Conservation (phyloP, 2,329 filamentous ascomycete species). For the Talaromyces sp. region DNA sequence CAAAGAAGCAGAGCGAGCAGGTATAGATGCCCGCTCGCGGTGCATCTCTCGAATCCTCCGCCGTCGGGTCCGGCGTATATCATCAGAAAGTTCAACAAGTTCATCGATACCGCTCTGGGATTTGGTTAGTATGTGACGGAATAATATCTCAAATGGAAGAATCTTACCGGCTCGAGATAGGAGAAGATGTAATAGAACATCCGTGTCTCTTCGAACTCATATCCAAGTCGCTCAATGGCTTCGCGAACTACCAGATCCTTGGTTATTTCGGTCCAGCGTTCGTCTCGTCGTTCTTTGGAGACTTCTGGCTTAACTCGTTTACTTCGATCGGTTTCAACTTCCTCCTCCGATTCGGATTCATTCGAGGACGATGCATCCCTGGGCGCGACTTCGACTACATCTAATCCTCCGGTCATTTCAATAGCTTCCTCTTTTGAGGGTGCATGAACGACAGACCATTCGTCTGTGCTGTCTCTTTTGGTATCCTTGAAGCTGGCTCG, state of each 20-base stretch:
- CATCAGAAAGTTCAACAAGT: slow-evolving; percentile 79
- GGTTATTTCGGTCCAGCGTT: slow-evolving; percentile 96
- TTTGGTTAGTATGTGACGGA: slow-evolving; percentile 1
- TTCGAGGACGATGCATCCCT: slow-evolving; percentile 50
- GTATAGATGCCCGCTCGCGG: slow-evolving; percentile 41
- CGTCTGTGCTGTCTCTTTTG: slow-evolving; percentile 71
- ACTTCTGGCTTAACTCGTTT: slow-evolving; percentile 50
- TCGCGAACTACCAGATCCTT: slow-evolving; percentile 87
- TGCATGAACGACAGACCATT: slow-evolving; percentile 82
- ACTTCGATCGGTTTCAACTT: slow-evolving; percentile 52
- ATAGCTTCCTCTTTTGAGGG: slow-evolving; percentile 45
- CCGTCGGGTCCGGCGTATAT: slow-evolving; percentile 70
- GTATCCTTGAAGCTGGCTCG: slow-evolving; percentile 46
- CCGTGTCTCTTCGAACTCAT: slow-evolving; percentile 88
- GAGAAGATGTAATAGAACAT: slow-evolving; percentile 91
- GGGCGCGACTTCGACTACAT: slow-evolving; percentile 25
- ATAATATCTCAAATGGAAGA: neutral
- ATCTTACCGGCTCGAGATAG: slow-evolving; percentile 80
- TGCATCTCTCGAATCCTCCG: slow-evolving; percentile 63
- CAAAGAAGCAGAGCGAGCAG: slow-evolving; percentile 15
- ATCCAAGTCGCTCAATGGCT: slow-evolving; percentile 81
- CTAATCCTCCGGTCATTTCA: slow-evolving; percentile 23
- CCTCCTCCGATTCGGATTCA: slow-evolving; percentile 51
- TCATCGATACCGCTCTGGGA: slow-evolving; percentile 80
- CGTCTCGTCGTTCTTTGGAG: slow-evolving; percentile 49